Base-by-base conservation (phyloP, 257 asterid genomes). In the Galeopsis tetrahit region DNA sequence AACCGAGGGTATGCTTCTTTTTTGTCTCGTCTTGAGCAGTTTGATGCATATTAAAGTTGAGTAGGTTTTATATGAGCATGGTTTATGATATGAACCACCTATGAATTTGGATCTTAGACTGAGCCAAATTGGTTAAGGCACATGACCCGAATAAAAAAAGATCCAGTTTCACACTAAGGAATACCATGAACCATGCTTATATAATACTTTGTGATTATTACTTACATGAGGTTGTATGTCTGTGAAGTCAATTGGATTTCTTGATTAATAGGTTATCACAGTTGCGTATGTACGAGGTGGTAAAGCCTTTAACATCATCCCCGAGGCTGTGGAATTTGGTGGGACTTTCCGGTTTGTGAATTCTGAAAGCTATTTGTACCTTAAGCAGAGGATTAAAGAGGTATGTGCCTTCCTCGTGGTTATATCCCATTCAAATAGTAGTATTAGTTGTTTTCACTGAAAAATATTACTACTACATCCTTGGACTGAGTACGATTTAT, bases 261-360 rank as follows among this genome's bases (percentile, higher is more conserved):
- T 65, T 49, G 58, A 32, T 55, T 46, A 34, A 42, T 72, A 90
- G 98, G 97, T 93, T 2, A 77, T 91, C 71, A 78, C 98, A 8
- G 63, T 88, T 71, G 91, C 88, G 64, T 93, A 71, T 13, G 81
- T 91, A 56, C 81, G 84, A 35, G 96, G 93, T 35, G 96, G 96
- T 42, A 75, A 81, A 34, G 94, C 96, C 7, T 80, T 40, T 10
- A 89, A 91, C 72, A 88, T 91, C 13, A 85, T 91, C 70, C 96
- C 98, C 4, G 91, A 86, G 69, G 77, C 77, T 3, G 94, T 91
- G 10, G 80, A 79, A 39, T 89, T 91, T 73, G 97, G 97, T 73
- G 98, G 98, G 71, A 91, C 97, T 2, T 89, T 87, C 56, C 86
- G 98, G 33, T 91, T 83, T 82, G 1, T 87, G 82, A 82, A 80